Base-by-base conservation (phyloP, 139 green algal species). In the Tetraselmis striata region DNA sequence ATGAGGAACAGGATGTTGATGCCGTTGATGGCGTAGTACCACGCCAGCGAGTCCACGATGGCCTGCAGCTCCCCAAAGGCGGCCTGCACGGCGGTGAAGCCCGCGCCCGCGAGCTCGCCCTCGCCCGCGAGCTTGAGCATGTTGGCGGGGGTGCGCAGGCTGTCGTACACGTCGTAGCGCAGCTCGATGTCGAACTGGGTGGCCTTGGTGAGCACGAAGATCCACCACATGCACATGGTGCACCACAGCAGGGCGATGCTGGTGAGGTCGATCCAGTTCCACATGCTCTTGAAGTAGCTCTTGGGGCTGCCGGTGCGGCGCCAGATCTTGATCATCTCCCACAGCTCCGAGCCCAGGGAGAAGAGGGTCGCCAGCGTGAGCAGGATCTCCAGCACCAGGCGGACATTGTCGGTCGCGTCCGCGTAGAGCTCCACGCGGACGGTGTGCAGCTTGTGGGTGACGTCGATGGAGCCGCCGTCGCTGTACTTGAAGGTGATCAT, bases 1-100 rank as follows among this genome's bases (percentile, higher is more conserved):
- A 97, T 93, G 30, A 96, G 89, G 84, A 97, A 86, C 81, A 97
- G 88, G 81, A 96, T 95, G 86, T 90, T 94, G 84, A 96, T 93
- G 79, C 92, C 93, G 45, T 93, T 94, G 22, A 96, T 79, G 11
- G 92, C 90, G 74, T 92, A 94, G 87, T 96, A 96, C 89, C 88
- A 94, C 30, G 91, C 87, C 32, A 95, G 88, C 76, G 88, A 87
- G 59, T 92, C 80, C 1, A 92, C 87, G 29, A 95, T 84, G 28
- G 59, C 59, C 45, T 86, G 81, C 30, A 93, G 83, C 29, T 83
- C 58, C 1, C 59, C 75, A 77, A 93, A 90, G 28, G 84, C 85
- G 0, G 58, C 77, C 78, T 89, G 88, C 28, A 81, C 82, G 0
- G 32, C 31, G 0, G 29, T 22, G 27, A 95, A 79, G 32, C 82